Evolutionary conservation across 192 early-diverging fungal species (phyloP).

Genomic region (Obelidium mucronatum): DNA sequence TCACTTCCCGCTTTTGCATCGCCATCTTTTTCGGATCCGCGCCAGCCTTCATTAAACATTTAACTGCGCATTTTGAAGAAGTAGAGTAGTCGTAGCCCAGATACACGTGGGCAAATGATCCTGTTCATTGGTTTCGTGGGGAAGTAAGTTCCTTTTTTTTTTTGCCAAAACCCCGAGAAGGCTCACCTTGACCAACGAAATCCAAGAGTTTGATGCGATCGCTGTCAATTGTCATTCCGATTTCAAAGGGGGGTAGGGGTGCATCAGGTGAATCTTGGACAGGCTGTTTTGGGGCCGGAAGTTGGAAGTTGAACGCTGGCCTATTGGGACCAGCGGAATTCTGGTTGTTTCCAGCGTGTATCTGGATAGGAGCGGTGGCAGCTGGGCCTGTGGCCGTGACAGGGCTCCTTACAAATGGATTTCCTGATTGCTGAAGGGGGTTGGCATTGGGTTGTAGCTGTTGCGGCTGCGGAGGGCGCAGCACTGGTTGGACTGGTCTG

Average conservation of each 20-base stretch:
- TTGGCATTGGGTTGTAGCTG: too few species aligned
- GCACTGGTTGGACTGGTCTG: too few species aligned
- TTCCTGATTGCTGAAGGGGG: too few species aligned
- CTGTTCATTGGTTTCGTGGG: conserved; percentile 26
- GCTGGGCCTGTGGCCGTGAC: background rate
- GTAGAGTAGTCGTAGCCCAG: conserved; percentile 34
- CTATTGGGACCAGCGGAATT: background rate
- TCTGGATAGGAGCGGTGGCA: background rate
- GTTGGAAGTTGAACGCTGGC: too few species aligned
- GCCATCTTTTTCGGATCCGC: conserved; percentile 48
- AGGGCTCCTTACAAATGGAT: too few species aligned
- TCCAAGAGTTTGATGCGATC: conserved; percentile 36
- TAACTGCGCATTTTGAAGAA: conserved; percentile 48
- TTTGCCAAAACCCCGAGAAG: too few species aligned
- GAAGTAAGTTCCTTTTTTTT: too few species aligned
- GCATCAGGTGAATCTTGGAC: conserved; percentile 30
- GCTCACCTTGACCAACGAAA: conserved; percentile 34
- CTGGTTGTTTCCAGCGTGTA: background rate
- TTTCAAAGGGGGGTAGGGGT: conserved; percentile 26
- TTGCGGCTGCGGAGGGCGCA: too few species aligned
- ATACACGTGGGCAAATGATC: conserved; percentile 61
- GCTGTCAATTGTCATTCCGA: conserved; percentile 31
- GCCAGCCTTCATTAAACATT: conserved; percentile 56
- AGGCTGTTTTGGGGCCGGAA: conserved; percentile 32
- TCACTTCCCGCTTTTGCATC: conserved; percentile 48